Percentiles rank a stretch among this genome's conserved stretches.
phyloP scores from a whole-genome alignment of 768 basidiomycete genomes.

The Roridomyces roridus region DNA sequence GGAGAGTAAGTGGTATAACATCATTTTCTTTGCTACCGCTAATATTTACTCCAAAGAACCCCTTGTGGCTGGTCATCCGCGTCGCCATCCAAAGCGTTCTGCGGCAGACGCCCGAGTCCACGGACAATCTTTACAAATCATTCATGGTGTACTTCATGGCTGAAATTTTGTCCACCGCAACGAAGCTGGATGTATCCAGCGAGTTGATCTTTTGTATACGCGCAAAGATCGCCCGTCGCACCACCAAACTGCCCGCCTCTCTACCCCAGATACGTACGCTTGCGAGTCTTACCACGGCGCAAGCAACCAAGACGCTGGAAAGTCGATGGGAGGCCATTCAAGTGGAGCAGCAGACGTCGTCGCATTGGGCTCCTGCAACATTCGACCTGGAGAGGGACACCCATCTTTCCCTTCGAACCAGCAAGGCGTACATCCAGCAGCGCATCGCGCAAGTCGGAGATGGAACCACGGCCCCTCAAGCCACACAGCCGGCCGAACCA shows the following conservation, averaged over 20 bases:
- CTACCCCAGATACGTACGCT: constrained; percentile 22
- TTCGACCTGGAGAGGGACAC: constrained; percentile 38
- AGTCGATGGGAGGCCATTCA: constrained; percentile 41
- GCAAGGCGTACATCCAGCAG: constrained; percentile 32
- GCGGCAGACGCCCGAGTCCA: constrained; percentile 11
- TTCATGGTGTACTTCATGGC: constrained; percentile 52
- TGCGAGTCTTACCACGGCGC: constrained; percentile 26
- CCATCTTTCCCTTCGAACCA: constrained; percentile 36
- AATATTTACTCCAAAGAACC: constrained; percentile 29
- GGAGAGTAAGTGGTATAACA: constrained; percentile 33
- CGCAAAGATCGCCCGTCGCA: constrained; percentile 43
- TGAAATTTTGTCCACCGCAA: constrained; percentile 30
- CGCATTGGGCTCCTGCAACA: constrained; percentile 29
- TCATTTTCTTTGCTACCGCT: neutral
- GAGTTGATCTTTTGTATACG: constrained; percentile 45
- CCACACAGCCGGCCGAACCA: neutral
- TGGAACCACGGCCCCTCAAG: constrained; percentile 1
- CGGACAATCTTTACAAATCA: constrained; percentile 44
- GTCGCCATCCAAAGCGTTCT: constrained; percentile 49
- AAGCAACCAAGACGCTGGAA: constrained; percentile 32
- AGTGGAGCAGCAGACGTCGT: constrained; percentile 26
- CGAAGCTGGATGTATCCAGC: constrained; percentile 29
- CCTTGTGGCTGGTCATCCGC: constrained; percentile 56
- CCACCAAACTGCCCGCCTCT: constrained; percentile 41
- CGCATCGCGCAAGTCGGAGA: constrained; percentile 8